These are phyloP conservation scores for Medicago lupulina DNA, from an alignment of 306 rosid genomes.

Conservation along the genomic window DNA sequence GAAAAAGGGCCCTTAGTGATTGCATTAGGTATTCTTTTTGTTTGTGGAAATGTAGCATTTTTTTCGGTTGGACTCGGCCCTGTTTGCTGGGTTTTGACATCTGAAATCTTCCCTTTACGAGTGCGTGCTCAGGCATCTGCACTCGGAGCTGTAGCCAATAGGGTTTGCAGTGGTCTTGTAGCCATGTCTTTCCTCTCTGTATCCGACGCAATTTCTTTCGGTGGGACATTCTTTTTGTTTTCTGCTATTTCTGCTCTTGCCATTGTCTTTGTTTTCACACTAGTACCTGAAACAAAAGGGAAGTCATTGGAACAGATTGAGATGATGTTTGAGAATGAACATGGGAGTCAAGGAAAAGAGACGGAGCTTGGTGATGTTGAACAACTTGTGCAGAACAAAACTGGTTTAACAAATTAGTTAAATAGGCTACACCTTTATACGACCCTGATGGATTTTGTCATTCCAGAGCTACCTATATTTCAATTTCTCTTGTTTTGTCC, in stretches of 20 bases:
- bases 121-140: conserved; percentile 93
- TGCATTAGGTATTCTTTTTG: conserved; percentile 63
- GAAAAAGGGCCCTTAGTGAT: conserved; percentile 60
- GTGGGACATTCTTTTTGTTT: conserved; percentile 80
- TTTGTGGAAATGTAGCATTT: conserved; percentile 96
- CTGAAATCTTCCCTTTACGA: conserved; percentile 88
- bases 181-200: conserved; percentile 94
- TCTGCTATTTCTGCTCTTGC: conserved; percentile 72
- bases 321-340: conserved; percentile 69
- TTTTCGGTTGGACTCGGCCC: conserved; percentile 94
- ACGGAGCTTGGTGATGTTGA: conserved; percentile 84
- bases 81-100: conserved; percentile 89
- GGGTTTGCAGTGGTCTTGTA: conserved; percentile 83
- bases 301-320: conserved; percentile 93
- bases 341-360: conserved; percentile 54
- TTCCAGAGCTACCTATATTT: conserved; percentile 38
- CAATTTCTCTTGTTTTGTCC: conserved; percentile 33
- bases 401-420: conserved; percentile 44
- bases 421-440: not conserved
- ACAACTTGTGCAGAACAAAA: conserved; percentile 79
- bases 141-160: conserved; percentile 82
- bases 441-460: conserved; percentile 39
- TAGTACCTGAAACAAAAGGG: conserved; percentile 92
- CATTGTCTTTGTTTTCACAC: conserved; percentile 61
- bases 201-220: conserved; percentile 59